These are phyloP conservation scores for Chalciporus piperatus DNA, from an alignment of 768 basidiomycete genomes.

Conservation along the genomic window DNA sequence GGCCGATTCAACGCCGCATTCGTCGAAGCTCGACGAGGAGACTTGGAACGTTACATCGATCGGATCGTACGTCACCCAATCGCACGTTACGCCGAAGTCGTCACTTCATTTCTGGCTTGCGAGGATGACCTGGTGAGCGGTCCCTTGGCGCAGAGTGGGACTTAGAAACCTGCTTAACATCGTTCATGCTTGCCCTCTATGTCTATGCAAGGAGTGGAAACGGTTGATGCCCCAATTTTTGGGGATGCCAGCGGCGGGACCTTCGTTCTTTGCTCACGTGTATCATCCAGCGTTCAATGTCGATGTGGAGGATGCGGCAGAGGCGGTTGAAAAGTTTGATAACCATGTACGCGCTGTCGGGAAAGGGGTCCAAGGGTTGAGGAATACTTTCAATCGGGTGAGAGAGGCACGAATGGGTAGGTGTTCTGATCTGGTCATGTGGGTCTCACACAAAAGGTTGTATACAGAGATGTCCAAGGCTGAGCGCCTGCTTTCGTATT, in stretches of 20 bases:
- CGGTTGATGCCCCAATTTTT: constrained; percentile 59
- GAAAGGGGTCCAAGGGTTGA: constrained; percentile 64
- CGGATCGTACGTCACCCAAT: constrained; percentile 73
- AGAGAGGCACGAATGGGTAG: constrained; percentile 69
- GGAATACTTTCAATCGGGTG: constrained; percentile 57
- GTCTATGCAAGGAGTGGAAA: constrained; percentile 62
- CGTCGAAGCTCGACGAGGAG: constrained; percentile 76
- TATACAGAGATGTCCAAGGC: constrained; percentile 74
- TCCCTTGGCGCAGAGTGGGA: neutral
- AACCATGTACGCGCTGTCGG: constrained; percentile 63
- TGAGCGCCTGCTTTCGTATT: constrained; percentile 70
- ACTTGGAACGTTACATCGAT: constrained; percentile 75
- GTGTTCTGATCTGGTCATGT: constrained; percentile 13
- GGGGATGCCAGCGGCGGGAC: constrained; percentile 62
- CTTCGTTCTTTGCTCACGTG: constrained; percentile 73
- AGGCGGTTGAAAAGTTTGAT: constrained; percentile 59
- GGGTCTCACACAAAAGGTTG: neutral
- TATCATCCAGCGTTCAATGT: constrained; percentile 86
- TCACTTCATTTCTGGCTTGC: constrained; percentile 76
- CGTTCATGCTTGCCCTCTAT: neutral
- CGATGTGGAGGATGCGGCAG: constrained; percentile 67
- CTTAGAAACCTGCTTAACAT: neutral
- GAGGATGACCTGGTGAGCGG: constrained; percentile 70
- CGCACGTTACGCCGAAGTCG: constrained; percentile 71
- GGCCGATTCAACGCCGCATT: constrained; percentile 80